Evolutionary conservation across 2,329 filamentous ascomycete genomes (phyloP), one percentile per base, ranked within the genome.

Genomic region (Westerdykella aurantiaca): DNA sequence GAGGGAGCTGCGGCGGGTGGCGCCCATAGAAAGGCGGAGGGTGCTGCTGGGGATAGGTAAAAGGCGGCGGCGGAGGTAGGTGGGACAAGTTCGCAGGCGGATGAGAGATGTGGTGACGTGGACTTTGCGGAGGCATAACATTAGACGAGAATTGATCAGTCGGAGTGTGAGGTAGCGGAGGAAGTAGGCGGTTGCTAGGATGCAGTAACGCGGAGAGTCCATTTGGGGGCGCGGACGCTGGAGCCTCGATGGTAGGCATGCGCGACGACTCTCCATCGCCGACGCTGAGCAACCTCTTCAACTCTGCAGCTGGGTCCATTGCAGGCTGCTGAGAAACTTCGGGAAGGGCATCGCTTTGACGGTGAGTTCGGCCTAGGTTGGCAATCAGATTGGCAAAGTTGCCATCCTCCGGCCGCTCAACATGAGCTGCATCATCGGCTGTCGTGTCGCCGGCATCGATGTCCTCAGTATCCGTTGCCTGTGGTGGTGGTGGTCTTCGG

Each of bases 201-300:
- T 49, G 69, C 34, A 85, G 68, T 50, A 85, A 69, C 13, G 77
- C 74, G 41, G 84, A 66, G 38, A 85, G 69, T 31, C 73, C 73
- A 54, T 73, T 76, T 25, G 51, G 34, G 33, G 55, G 52, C 18
- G 17, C 39, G 2, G 72, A 46, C 73, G 56, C 39, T 35, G 51
- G 51, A 7, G 69, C 68, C 13, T 68, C 66, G 25, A 66, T 60
- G 25, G 63, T 57, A 13, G 67, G 53, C 34, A 44, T 41, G 21
- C 51, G 54, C 23, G 50, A 46, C n/a, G 48, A 43, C 66, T 37
- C 66, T 60, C 52, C 71, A 69, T n/a, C 54, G 18, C 66, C 68
- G 10, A 75, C 69, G 38, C 68, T 73, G 37, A 76, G 55, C 17
- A 76, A 50, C 34, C 67, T 71, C 56, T 80, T 80, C 39, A 81